Percentiles rank a stretch among this genome's conserved stretches.
Evolutionary conservation across 305 asterid species (phyloP).

Genomic region (Solanum hybrid): DNA sequence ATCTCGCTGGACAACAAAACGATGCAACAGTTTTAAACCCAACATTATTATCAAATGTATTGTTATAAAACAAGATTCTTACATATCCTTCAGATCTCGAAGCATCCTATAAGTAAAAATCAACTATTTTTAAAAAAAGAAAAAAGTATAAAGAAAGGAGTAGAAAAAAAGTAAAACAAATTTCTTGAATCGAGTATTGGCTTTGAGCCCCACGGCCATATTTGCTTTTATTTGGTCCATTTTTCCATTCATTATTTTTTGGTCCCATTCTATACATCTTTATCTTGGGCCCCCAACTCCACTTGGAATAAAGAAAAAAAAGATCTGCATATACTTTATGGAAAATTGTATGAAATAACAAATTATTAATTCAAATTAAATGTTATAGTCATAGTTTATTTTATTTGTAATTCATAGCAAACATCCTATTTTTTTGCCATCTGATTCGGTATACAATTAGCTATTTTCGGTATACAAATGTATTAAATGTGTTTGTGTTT

Average conservation of each 20-base stretch:
- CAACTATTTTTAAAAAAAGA: not conserved
- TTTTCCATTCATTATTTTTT: not conserved
- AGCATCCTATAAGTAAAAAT: not conserved
- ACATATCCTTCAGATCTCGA: not conserved
- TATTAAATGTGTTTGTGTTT: too few species aligned
- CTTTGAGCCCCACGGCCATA: not conserved
- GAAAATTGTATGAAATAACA: too few species aligned
- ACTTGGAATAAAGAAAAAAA: not conserved
- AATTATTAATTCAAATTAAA: too few species aligned
- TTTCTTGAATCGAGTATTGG: not conserved
- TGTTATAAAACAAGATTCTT: not conserved
- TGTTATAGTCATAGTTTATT: too few species aligned
- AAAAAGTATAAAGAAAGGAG: not conserved
- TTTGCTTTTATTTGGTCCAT: conserved; percentile 3
- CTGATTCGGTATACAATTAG: too few species aligned
- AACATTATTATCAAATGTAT: not conserved
- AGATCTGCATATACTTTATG: not conserved
- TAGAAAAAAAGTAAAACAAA: not conserved
- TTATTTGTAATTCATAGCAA: too few species aligned
- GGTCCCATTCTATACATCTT: not conserved
- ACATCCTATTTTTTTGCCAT: too few species aligned
- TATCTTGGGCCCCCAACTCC: not conserved
- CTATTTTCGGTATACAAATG: too few species aligned
- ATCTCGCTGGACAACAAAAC: not conserved
- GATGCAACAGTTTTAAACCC: not conserved